Evolutionary conservation across 176 grass and related monocot species (phyloP).

Genomic region (Triticum urartu): DNA sequence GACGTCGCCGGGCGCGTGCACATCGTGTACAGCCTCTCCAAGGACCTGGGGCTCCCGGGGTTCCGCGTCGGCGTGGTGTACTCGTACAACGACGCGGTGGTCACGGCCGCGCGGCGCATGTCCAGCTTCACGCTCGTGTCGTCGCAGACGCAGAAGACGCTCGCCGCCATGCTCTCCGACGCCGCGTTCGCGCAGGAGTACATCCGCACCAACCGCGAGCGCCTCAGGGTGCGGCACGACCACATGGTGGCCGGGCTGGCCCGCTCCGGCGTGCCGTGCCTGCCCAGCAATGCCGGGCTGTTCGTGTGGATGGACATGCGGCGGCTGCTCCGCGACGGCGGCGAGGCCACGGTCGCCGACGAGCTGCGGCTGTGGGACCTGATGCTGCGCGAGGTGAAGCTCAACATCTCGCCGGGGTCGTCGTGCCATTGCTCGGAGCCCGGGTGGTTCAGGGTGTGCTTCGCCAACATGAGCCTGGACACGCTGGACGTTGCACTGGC

Average conservation of each 20-base stretch:
- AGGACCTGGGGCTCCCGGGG: slow-evolving; percentile 78
- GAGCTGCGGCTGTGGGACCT: slow-evolving; percentile 69
- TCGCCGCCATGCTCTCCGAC: slow-evolving; percentile 69
- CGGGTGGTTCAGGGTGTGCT: slow-evolving; percentile 94
- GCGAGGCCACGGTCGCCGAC: slow-evolving; percentile 31
- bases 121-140: slow-evolving; percentile 94
- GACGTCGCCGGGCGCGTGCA: slow-evolving; percentile 54
- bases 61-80: slow-evolving; percentile 78
- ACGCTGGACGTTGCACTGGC: slow-evolving; percentile 69
- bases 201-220: slow-evolving; percentile 60
- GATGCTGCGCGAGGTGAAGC: slow-evolving; percentile 61
- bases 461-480: slow-evolving; percentile 81
- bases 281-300: slow-evolving; percentile 66
- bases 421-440: slow-evolving; percentile 87
- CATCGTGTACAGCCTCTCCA: slow-evolving; percentile 93
- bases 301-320: slow-evolving; percentile 94
- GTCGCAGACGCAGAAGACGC: slow-evolving; percentile 84
- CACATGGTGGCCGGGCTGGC: slow-evolving; percentile 51
- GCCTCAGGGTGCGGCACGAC: slow-evolving; percentile 60
- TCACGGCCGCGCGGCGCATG: slow-evolving; percentile 80
- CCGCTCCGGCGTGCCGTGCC: slow-evolving; percentile 61
- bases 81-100: slow-evolving; percentile 82
- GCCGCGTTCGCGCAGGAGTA: slow-evolving; percentile 51
- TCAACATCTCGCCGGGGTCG: slow-evolving; percentile 83
- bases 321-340: slow-evolving; percentile 9